Evolutionary conservation across 192 early-diverging fungal genomes (phyloP).

Genomic region (Rhizophagus prolifer): DNA sequence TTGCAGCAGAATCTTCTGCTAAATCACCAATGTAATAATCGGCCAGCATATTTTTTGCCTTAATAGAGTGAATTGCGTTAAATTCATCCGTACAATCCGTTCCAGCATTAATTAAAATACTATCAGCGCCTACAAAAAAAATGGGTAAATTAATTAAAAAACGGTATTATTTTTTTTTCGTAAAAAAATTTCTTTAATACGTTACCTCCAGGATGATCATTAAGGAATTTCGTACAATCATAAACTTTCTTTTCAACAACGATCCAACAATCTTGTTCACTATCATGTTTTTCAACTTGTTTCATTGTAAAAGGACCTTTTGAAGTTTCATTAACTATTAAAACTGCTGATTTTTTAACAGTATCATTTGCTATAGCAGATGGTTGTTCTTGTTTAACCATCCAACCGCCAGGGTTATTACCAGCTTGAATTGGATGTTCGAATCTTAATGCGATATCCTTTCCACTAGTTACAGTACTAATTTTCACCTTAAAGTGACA

Average conservation of each 20-base stretch:
- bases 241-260: conserved; percentile 73
- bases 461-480: conserved; percentile 16
- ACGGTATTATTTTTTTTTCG: too few species aligned
- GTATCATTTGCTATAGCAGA: background rate
- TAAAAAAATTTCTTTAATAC: background rate
- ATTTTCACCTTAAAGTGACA: conserved; percentile 58
- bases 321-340: background rate
- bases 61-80: conserved; percentile 87
- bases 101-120: conserved; percentile 79
- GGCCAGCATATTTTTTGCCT: conserved; percentile 74
- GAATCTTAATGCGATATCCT: conserved; percentile 37
- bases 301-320: conserved; percentile 45
- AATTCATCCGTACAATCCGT: conserved; percentile 86
- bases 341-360: background rate
- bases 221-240: conserved; percentile 68
- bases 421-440: conserved; percentile 55
- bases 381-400: conserved; percentile 36
- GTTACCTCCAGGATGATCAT: conserved; percentile 81
- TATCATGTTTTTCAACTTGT: conserved; percentile 65
- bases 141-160: background rate
- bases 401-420: conserved; percentile 52
- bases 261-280: conserved; percentile 77
- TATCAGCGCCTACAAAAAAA: conserved; percentile 59
- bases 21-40: conserved; percentile 70
- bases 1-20: background rate